Base-by-base conservation (phyloP, 495 filamentous ascomycete genomes). In the Cudoniella acicularis region DNA sequence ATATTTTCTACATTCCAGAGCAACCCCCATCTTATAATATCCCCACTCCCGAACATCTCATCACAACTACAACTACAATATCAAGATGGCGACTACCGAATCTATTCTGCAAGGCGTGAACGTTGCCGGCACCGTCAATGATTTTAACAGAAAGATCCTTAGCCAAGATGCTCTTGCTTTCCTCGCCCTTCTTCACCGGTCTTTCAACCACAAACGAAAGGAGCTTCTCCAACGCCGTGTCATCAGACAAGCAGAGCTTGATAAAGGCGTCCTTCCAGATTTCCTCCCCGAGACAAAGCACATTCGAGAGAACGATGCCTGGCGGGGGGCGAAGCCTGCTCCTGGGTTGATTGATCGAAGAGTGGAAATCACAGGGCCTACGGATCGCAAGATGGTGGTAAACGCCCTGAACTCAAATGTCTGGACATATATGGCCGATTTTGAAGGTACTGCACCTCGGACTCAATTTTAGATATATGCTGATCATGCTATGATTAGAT, bases 351-450 rank as follows among this genome's bases (percentile, higher is more conserved):
- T 97, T 36, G 95, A 99, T 77, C 85, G 94, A 59, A 82, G 94
- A 61, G 92, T 96, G n/a, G 94, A 99, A 81, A 99, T 99, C 74
- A 99, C 94, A 13, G 94, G 94, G 1, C 94, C 94, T 0, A 98
- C 94, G 2, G 94, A 98, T 75, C 83, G 95, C 59, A 99, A 98
- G 84, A 99, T 99, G 94, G 91, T 99, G 41, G 90, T 99, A 56
- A 99, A 99, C 74, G 94, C 94, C 4, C 68, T 99, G 71, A 99
- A 99, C 74, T 87, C 93, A 40, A 84, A 98, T 69, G 95, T 98
- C 18, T 99, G 90, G 91, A 98, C 94, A 25, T 99, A 99, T 72
- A 99, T 99, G 94, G 95, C 94, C 24, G 94, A 99, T 77, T 94
- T 99, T 57, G 94, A 99, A 77, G 92, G 91, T 92, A 71, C 8